Conservation (phyloP, 2,329 filamentous ascomycete species). For the Arthrinium phaeospermum region DNA sequence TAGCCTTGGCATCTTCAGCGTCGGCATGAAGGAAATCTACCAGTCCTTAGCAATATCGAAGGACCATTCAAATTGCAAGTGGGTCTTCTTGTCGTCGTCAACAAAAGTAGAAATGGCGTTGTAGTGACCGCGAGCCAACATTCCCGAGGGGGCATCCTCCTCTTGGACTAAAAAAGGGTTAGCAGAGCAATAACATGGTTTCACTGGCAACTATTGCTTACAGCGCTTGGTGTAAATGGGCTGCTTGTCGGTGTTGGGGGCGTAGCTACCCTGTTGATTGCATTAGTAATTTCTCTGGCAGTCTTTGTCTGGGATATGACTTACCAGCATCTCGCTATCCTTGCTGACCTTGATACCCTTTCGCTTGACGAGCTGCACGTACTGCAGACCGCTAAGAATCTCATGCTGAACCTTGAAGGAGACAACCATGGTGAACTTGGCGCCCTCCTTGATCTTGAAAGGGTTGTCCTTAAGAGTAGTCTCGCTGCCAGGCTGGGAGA, state of each 20-base stretch:
- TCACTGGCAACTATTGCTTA: slow-evolving; percentile 56
- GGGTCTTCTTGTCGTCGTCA: slow-evolving; percentile 90
- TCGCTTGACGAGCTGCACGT: slow-evolving; percentile 91
- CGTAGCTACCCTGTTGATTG: slow-evolving; percentile 78
- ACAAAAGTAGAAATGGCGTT: slow-evolving; percentile 88
- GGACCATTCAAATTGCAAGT: slow-evolving; percentile 93
- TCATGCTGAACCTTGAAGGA: slow-evolving; percentile 96
- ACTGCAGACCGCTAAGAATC: slow-evolving; percentile 93
- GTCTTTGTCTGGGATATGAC: slow-evolving; percentile 40
- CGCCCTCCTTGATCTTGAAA: slow-evolving; percentile 97
- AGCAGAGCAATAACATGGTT: background rate
- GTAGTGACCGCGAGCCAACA: slow-evolving; percentile 90
- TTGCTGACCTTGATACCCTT: slow-evolving; percentile 88
- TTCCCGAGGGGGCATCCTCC: slow-evolving; percentile 90
- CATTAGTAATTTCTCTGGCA: background rate
- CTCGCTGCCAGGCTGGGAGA: slow-evolving; percentile 75
- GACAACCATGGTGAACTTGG: slow-evolving; percentile 92
- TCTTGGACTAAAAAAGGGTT: slow-evolving; percentile 70
- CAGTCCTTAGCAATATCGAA: slow-evolving; percentile 98
- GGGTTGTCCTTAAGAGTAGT: slow-evolving; percentile 84
- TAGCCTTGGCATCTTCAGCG: background rate
- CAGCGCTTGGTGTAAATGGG: slow-evolving; percentile 89
- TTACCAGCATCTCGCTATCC: slow-evolving; percentile 96
- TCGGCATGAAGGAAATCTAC: slow-evolving; percentile 52
- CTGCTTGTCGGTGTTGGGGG: slow-evolving; percentile 89